These are phyloP conservation scores for Dentipellis fragilis DNA, from an alignment of 768 basidiomycete species.

Conservation along the genomic window DNA sequence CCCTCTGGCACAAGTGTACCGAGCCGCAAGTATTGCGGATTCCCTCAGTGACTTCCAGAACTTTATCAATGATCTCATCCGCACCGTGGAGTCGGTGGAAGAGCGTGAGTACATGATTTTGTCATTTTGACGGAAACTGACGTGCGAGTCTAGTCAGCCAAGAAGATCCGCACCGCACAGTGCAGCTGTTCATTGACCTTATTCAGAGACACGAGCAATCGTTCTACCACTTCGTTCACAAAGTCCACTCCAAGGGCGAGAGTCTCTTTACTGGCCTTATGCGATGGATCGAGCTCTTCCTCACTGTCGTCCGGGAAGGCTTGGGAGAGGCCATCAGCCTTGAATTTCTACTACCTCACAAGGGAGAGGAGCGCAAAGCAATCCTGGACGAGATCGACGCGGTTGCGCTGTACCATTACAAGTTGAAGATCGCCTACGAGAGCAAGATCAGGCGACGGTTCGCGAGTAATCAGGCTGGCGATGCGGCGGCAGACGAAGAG, in stretches of 20 bases:
- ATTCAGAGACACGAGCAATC: constrained; percentile 90
- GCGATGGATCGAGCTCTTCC: constrained; percentile 94
- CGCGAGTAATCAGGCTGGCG: constrained; percentile 41
- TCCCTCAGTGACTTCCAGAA: constrained; percentile 85
- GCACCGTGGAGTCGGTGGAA: constrained; percentile 87
- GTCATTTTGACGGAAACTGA: background rate
- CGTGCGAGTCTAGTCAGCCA: constrained; percentile 48
- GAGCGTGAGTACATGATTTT: constrained; percentile 47
- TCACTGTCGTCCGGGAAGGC: constrained; percentile 85
- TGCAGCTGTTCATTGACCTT: constrained; percentile 88
- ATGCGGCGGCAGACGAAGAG: constrained; percentile 65
- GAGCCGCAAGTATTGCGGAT: constrained; percentile 93
- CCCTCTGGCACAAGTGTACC: constrained; percentile 93
- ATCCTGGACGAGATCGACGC: constrained; percentile 84
- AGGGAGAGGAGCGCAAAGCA: constrained; percentile 60
- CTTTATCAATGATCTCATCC: constrained; percentile 92
- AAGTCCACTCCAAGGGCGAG: constrained; percentile 94
- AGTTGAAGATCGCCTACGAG: constrained; percentile 88
- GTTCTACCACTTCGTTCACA: constrained; percentile 96
- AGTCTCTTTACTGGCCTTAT: constrained; percentile 89
- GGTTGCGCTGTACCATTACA: constrained; percentile 88
- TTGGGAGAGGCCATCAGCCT: constrained; percentile 65
- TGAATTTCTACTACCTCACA: constrained; percentile 83
- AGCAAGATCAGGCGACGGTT: constrained; percentile 85
- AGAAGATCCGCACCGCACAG: constrained; percentile 76